A percentile compares a stretch with the other conserved stretches of the same genome.
Evolutionary conservation across 2,329 filamentous ascomycete genomes (phyloP).

Genomic region (Xylariaceae sp.): DNA sequence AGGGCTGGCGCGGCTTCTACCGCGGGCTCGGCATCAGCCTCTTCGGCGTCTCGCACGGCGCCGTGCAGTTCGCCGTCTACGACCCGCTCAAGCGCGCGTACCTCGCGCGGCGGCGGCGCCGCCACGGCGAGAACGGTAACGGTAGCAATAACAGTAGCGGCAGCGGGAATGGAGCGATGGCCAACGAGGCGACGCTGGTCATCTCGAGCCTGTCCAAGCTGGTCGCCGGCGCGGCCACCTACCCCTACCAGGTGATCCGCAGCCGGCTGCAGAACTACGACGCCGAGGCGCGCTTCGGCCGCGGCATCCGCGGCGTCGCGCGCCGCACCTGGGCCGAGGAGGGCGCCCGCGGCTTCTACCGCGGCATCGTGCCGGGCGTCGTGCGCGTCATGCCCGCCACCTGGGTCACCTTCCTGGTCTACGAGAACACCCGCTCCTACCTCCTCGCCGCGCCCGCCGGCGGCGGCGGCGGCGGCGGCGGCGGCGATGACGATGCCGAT

Average conservation of each 20-base stretch:
- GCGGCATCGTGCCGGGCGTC: slow-evolving; percentile 82
- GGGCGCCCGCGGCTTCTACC: slow-evolving; percentile 79
- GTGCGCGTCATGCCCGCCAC: slow-evolving; percentile 87
- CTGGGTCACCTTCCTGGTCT: slow-evolving; percentile 93
- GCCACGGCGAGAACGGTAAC: slow-evolving; percentile 17
- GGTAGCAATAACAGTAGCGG: too few relatives aligned
- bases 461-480: too few relatives aligned
- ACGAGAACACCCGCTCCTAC: slow-evolving; percentile 83
- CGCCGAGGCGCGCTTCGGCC: slow-evolving; percentile 65
- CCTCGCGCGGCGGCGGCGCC: slow-evolving; percentile 34
- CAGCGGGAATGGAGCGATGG: slow-evolving; percentile 48
- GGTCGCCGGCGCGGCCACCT: slow-evolving; percentile 81
- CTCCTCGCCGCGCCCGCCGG: too few relatives aligned
- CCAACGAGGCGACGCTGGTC: slow-evolving; percentile 69
- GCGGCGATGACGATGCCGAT: too few relatives aligned
- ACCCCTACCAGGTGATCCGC: slow-evolving; percentile 89
- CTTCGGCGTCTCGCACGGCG: slow-evolving; percentile 83
- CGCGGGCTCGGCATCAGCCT: slow-evolving; percentile 76
- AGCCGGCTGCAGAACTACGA: slow-evolving; percentile 86
- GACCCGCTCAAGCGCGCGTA: slow-evolving; percentile 59
- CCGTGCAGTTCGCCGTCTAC: slow-evolving; percentile 93
- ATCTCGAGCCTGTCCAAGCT: slow-evolving; percentile 78
- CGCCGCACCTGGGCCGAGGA: slow-evolving; percentile 70
- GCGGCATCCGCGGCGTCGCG: slow-evolving; percentile 63
- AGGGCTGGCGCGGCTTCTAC: slow-evolving; percentile 78